Percentiles rank a stretch among this genome's conserved stretches.
These are phyloP conservation scores for Mangifera indica DNA, from an alignment of 345 rosid species.

Conservation along the genomic window DNA sequence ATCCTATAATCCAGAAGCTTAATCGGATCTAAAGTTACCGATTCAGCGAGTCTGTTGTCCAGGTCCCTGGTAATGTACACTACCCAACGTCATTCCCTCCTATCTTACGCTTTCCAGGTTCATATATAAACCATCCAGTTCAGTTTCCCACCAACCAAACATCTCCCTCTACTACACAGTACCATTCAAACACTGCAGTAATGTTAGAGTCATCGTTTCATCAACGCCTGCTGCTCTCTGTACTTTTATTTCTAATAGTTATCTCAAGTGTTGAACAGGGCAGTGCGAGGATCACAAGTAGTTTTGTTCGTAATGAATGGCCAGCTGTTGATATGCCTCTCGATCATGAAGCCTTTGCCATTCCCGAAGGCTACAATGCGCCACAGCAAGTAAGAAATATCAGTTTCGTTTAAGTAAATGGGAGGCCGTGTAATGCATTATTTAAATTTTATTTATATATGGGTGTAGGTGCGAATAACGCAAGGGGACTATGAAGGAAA, in stretches of 20 bases:
- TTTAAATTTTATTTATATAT: background rate
- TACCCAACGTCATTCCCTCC: background rate
- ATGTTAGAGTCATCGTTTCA: slow-evolving; percentile 4
- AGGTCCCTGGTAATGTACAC: background rate
- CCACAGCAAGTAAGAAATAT: slow-evolving; percentile 40
- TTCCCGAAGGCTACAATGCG: slow-evolving; percentile 41
- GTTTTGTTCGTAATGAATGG: slow-evolving; percentile 36
- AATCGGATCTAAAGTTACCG: background rate
- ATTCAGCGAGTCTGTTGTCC: slow-evolving; percentile 5
- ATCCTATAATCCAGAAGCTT: background rate
- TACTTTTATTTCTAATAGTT: background rate
- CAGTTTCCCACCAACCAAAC: background rate
- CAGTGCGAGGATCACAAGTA: slow-evolving; percentile 38
- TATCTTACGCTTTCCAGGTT: background rate
- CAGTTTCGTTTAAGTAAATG: background rate
- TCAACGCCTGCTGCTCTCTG: background rate
- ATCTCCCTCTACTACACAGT: background rate
- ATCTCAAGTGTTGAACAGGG: background rate
- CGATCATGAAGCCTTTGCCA: slow-evolving; percentile 36
- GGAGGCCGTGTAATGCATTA: too few relatives aligned
- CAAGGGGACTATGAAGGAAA: slow-evolving; percentile 47
- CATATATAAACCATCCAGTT: background rate
- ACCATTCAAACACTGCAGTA: background rate
- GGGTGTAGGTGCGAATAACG: slow-evolving; percentile 40
- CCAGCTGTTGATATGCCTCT: slow-evolving; percentile 40